Base-by-base conservation (phyloP, 1,284 basidiomycete genomes). In the Schizopora paradoxa region DNA sequence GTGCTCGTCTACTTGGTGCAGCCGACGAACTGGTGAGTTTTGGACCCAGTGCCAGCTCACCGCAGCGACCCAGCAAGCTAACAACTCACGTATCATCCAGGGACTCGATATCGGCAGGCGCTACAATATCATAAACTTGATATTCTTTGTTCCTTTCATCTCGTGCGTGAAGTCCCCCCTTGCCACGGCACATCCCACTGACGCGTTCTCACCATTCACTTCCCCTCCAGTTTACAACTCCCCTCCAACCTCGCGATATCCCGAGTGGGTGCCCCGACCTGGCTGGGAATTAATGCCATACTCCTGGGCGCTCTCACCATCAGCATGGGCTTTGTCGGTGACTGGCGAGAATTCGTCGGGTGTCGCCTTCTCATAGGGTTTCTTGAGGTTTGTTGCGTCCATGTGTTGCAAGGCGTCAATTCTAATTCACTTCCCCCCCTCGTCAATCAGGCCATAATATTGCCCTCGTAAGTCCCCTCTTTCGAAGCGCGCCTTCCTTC, bases 241-340 rank as follows among this genome's bases (percentile, higher is more conserved):
- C 60, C 59, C 6, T 56, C 58, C 35, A 61, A 61, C 53, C 51
- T 62, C 11, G 41, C 60, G 8, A 43, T 63, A 6, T 55, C 64
- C 22, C 64, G 63, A 45, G 54, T 69, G 35, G 68, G 68, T 16
- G 54, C 62, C 5, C 57, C 64, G 25, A 55, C 53, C 37, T 64
- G 65, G 54, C 54, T 66, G 6, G 52, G 56, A 14, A 49, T 51
- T 16, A 54, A 54, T 23, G 51, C 54, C n/a, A 21, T 59, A 35
- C 51, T 56, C 33, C 69, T 66, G 62, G 67, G 67, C 23, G 46
- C 63, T 4, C 55, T 65, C 43, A 66, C 66, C 61, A 43, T 68
- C n/a, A 59, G 59, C 14, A 62, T 64, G 59, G 62, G 55, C 3
- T 63, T 61, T 42, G 53, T 58, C 11, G 58, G 54, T 40, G 54